Conservation (phyloP, 1,139 yeast genomes). For the Geotrichum armillariae region DNA sequence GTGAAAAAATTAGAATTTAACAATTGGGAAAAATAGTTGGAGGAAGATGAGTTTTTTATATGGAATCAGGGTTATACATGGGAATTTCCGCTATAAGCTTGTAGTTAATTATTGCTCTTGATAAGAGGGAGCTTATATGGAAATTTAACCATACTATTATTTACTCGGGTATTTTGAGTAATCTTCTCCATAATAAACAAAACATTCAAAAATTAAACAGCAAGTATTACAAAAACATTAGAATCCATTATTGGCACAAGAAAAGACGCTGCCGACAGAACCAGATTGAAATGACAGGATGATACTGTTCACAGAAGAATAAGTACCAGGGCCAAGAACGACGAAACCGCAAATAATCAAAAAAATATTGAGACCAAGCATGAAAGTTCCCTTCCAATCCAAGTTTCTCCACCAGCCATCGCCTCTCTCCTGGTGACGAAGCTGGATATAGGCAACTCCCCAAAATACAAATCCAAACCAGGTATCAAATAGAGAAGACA, state of each 20-base stretch:
- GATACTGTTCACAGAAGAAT: slow-evolving; percentile 56
- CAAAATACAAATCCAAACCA: slow-evolving; percentile 67
- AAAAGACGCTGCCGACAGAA: slow-evolving; percentile 51
- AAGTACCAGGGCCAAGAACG: slow-evolving; percentile 59
- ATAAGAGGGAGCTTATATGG: no score
- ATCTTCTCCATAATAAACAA: no score
- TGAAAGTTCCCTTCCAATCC: slow-evolving; percentile 30
- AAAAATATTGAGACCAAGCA: slow-evolving; percentile 40
- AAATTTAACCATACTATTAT: no score
- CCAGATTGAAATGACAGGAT: slow-evolving; percentile 49
- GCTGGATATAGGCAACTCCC: slow-evolving; percentile 58
- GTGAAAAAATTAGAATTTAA: neutral
- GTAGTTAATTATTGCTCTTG: no score
- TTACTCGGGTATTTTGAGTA: no score
- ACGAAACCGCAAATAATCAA: slow-evolving; percentile 51
- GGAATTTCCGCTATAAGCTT: no score
- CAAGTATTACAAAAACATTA: slow-evolving; percentile 3
- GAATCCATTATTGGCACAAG: slow-evolving; percentile 50
- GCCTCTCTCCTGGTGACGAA: slow-evolving; percentile 33
- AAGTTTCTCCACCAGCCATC: slow-evolving; percentile 36
- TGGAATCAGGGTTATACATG: no score
- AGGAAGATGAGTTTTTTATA: no score
- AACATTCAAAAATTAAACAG: no score
- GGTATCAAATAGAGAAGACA: slow-evolving; percentile 65
- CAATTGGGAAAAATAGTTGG: no score